Percentiles rank a stretch among this genome's conserved stretches.
These are phyloP conservation scores for Aspergillus texensis DNA, from an alignment of 2,329 filamentous ascomycete species.

Conservation along the genomic window DNA sequence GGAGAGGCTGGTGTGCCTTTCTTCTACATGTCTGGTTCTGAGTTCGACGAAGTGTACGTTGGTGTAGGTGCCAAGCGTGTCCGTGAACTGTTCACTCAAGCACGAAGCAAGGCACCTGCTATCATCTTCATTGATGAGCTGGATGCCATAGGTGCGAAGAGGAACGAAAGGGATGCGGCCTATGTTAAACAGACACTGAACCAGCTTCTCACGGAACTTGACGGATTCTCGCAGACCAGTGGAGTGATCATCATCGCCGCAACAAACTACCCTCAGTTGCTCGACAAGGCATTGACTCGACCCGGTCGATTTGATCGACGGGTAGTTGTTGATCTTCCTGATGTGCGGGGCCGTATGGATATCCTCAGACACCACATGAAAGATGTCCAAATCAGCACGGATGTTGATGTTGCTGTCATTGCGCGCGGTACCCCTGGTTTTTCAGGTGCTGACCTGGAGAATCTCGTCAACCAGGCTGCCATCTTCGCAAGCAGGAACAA, in stretches of 20 bases:
- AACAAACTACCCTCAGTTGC: conserved; percentile 90
- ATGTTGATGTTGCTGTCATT: conserved; percentile 82
- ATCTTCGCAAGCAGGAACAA: conserved; percentile 91
- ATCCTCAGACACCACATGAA: conserved; percentile 93
- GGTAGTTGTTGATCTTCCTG: conserved; percentile 83
- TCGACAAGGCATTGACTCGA: conserved; percentile 92
- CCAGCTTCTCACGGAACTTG: conserved; percentile 92
- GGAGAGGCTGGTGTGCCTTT: conserved; percentile 97
- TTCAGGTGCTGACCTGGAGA: conserved; percentile 94
- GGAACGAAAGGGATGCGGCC: conserved; percentile 88
- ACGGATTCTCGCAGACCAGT: conserved; percentile 93
- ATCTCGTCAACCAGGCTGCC: conserved; percentile 93
- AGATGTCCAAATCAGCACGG: conserved; percentile 77
- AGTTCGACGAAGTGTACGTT: conserved; percentile 98
- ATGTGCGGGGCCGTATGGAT: conserved; percentile 88
- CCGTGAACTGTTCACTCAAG: conserved; percentile 83
- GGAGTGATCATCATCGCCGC: conserved; percentile 95
- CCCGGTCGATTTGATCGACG: conserved; percentile 96
- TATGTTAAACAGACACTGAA: conserved; percentile 98
- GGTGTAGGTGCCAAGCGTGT: conserved; percentile 96
- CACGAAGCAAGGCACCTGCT: conserved; percentile 80
- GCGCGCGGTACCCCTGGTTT: conserved; percentile 88
- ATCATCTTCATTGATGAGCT: conserved; percentile 97
- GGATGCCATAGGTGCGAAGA: conserved; percentile 90
- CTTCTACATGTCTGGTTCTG: conserved; percentile 99